phyloP scores from a whole-genome alignment of 2,329 filamentous ascomycete species.

The Pyrenophora graminea region DNA sequence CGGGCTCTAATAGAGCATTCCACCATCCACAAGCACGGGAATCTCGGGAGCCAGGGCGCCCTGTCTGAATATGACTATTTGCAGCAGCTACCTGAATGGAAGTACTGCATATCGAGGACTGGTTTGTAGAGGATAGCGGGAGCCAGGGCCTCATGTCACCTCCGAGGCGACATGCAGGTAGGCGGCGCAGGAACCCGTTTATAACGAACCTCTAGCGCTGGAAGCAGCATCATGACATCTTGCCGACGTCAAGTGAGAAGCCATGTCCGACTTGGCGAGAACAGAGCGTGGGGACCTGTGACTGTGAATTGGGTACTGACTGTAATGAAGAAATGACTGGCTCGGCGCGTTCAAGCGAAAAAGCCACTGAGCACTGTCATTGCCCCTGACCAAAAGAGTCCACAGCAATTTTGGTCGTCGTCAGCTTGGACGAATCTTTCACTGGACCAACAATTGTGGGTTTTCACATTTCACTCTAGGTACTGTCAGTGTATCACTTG shows the following conservation, averaged over 20 bases:
- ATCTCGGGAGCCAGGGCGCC: slow-evolving; percentile 13
- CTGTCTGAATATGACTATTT: slow-evolving; percentile 4
- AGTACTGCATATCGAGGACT: neutral
- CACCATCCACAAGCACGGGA: slow-evolving; percentile 1
- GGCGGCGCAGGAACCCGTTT: slow-evolving; percentile 5
- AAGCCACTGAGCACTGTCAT: neutral
- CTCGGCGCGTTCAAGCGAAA: neutral
- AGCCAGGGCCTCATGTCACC: slow-evolving; percentile 9
- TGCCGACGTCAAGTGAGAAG: neutral
- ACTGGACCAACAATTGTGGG: neutral
- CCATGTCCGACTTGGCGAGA: slow-evolving; percentile 9
- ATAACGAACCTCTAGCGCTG: neutral
- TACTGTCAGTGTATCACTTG: too few species aligned
- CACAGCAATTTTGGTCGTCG: neutral
- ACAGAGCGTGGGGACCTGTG: slow-evolving; percentile 2
- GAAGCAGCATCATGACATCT: neutral
- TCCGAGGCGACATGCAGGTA: neutral
- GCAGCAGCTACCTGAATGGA: neutral
- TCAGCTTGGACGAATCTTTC: neutral
- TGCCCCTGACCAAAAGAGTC: neutral
- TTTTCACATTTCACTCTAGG: too few species aligned
- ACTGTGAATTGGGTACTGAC: neutral
- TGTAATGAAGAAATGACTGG: neutral
- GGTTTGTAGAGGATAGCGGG: slow-evolving; percentile 8
- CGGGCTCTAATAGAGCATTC: neutral